Base-by-base conservation (phyloP, 1,139 yeast species). In the Magnusiomyces suaveolens region DNA sequence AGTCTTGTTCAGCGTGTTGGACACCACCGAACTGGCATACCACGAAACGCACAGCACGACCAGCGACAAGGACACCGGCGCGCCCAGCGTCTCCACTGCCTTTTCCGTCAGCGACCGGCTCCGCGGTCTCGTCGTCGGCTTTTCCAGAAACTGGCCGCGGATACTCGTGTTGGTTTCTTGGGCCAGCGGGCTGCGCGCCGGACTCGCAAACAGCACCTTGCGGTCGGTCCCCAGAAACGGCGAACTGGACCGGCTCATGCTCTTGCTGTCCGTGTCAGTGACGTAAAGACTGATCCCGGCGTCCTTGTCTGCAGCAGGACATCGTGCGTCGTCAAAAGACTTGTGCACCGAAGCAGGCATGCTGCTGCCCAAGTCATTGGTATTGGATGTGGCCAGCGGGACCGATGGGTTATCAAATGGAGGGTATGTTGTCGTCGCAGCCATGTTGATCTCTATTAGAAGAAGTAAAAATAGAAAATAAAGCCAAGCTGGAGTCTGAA, bases 1-100 rank as follows among this genome's bases (percentile, higher is more conserved):
- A 53, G 82, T 72, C 67, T 90, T 90, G 55, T 94, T 83, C 48
- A 92, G 75, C 62, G 88, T 87, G 62, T 84, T 84, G 4, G 96
- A 85, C 20, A 89, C 69, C 16, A 94, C 89, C 43, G 94, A 84
- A n/a, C 84, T 74, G 38, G 80, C 65, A 69, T 90, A 90, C 97
- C 97, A 90, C 39, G 78, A 64, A 8, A 77, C 64, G 67, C 97
- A 90, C 43, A 85, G 64, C 1, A 63, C 48, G 1, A 77, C 72
- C 21, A 79, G 69, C 43, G 71, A 66, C 8, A 69, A 60, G 52
- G 68, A 63, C 41, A 71, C 62, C 1, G 74, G 74, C 18, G 72
- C 71, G 1, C 72, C 72, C 49, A 69, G 62, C 41, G 63, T 64
- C 44, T 66, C 60, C 41, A 67, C 66, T 8, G 70, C 72, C 38